Conservation (phyloP, 2,329 filamentous ascomycete genomes). For the Anthostomella pinea region DNA sequence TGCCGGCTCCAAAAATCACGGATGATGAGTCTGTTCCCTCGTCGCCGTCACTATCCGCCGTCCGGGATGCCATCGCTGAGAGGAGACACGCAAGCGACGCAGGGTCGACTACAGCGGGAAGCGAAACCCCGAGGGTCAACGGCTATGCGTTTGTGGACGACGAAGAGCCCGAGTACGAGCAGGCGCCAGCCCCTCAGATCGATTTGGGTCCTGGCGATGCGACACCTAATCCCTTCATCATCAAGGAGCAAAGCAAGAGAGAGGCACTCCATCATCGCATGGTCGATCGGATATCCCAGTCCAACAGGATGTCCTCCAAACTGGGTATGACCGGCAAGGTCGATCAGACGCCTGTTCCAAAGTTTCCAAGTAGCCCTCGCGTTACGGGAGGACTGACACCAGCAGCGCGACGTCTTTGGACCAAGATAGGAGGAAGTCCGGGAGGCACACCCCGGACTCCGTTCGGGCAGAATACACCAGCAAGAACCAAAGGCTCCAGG, state of each 20-base stretch:
- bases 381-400: slow-evolving; percentile 63
- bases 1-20: slow-evolving; percentile 50
- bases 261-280: slow-evolving; percentile 83
- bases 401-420: slow-evolving; percentile 68
- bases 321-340: slow-evolving; percentile 59
- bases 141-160: slow-evolving; percentile 95
- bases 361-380: slow-evolving; percentile 65
- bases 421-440: slow-evolving; percentile 50
- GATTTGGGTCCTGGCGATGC: slow-evolving; percentile 58
- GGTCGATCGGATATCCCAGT: slow-evolving; percentile 76
- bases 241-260: slow-evolving; percentile 70
- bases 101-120: slow-evolving; percentile 58
- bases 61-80: slow-evolving; percentile 81
- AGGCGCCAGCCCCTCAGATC: slow-evolving; percentile 42
- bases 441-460: slow-evolving; percentile 36
- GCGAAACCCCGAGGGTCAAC: slow-evolving; percentile 85
- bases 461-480: slow-evolving; percentile 40
- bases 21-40: slow-evolving; percentile 52
- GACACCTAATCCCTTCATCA: slow-evolving; percentile 76
- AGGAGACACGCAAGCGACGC: slow-evolving; percentile 60
- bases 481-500: slow-evolving; percentile 33
- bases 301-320: slow-evolving; percentile 61
- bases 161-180: slow-evolving; percentile 55
- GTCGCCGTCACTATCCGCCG: slow-evolving; percentile 80
- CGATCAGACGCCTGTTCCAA: slow-evolving; percentile 62